Base-by-base conservation (phyloP, 352 stramenopile species). In the Globisporangium takayamanum region DNA sequence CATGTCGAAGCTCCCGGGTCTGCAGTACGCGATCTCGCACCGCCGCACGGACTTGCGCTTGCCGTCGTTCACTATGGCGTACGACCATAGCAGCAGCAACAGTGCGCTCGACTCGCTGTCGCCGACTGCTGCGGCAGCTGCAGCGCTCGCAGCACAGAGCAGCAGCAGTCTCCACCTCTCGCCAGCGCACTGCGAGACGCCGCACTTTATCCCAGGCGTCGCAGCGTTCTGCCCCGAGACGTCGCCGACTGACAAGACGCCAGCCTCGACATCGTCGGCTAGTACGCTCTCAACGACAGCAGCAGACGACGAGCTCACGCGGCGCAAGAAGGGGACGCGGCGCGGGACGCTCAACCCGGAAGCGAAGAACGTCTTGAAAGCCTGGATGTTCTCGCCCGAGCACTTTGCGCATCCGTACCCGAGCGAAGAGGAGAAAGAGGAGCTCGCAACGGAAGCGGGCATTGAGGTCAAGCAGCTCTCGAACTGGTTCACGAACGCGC, bases 401-500 rank as follows among this genome's bases (percentile, higher is more conserved):
- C 83, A 94, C 68, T 93, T 94, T 70, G 81, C 81, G 11, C 85
- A 94, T 55, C 85, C 85, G 42, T 94, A 94, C 59, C 85, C 85
- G 44, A 94, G 81, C 57, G 85, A 94, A 63, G 85, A 94, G 54
- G 85, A 93, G 63, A 94, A 94, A 66, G 85, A 94, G 58, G 80
- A 92, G 60, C 60, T 94, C 22, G 85, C 82, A 1, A 67, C 67
- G 1, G 83, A 92, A 50, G 83, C 85, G 20, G 85, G 85, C 15
- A 94, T 94, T 36, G 83, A 94, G 62, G 80, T 94, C 50, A 94
- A 94, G 59, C 85, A 94, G 74, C 74, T 94, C 50, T 93, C 85
- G 26, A 94, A 94, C 69, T 94, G 85, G 85, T 94, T 94, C 59
- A 94, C 85, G 18, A 94, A 94, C 55, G 85, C 85, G n/a, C 80